These are phyloP conservation scores for Cordyceps pruinosa DNA, from an alignment of 2,329 filamentous ascomycete genomes.

Conservation along the genomic window DNA sequence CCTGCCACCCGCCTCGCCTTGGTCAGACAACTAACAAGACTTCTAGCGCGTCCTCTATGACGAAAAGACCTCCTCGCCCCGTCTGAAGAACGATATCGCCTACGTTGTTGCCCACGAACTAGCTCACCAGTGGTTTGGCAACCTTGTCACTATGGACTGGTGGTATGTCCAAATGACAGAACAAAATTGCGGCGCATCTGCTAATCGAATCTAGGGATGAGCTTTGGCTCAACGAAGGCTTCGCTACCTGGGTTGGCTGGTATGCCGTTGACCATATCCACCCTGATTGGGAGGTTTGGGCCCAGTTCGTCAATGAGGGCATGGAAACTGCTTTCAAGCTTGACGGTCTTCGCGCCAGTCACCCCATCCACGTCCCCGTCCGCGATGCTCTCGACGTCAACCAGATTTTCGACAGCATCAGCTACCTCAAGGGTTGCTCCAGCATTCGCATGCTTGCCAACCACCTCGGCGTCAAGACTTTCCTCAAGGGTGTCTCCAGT, in stretches of 20 bases:
- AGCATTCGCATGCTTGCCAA: slow-evolving; percentile 93
- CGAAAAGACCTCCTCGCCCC: slow-evolving; percentile 80
- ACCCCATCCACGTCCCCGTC: slow-evolving; percentile 94
- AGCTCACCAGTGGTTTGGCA: slow-evolving; percentile 94
- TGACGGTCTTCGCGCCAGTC: slow-evolving; percentile 83
- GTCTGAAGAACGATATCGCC: slow-evolving; percentile 87
- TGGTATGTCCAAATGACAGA: slow-evolving; percentile 39
- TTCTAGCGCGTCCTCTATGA: slow-evolving; percentile 80
- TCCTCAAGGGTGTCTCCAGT: slow-evolving; percentile 81
- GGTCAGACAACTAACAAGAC: background rate
- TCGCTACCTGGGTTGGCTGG: slow-evolving; percentile 98
- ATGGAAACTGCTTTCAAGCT: slow-evolving; percentile 88
- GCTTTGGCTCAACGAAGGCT: slow-evolving; percentile 91
- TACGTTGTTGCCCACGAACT: slow-evolving; percentile 98
- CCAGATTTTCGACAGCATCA: slow-evolving; percentile 96
- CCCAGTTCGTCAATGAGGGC: slow-evolving; percentile 91
- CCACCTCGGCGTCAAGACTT: slow-evolving; percentile 80
- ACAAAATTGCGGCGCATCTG: background rate
- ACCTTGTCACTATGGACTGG: slow-evolving; percentile 95
- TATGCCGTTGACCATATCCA: slow-evolving; percentile 84
- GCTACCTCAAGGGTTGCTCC: slow-evolving; percentile 92
- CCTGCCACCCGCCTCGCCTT: no score
- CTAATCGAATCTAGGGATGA: slow-evolving; percentile 44
- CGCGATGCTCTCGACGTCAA: slow-evolving; percentile 91
- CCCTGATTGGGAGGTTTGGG: slow-evolving; percentile 97